phyloP scores from a whole-genome alignment of 2,329 filamentous ascomycete species.

The Aspergillus fumigatus region DNA sequence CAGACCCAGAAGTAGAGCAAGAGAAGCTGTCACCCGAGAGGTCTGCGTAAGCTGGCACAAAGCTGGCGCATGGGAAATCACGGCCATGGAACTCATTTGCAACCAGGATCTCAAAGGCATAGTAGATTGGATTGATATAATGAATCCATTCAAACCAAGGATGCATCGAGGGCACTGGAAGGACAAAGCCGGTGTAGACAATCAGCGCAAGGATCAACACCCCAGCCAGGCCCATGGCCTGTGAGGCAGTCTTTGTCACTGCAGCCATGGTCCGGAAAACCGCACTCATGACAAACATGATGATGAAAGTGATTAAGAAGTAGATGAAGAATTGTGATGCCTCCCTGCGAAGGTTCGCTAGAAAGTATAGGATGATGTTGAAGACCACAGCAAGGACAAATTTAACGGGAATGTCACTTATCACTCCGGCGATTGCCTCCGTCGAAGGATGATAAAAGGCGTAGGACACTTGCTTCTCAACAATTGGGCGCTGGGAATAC shows the following conservation, averaged over 20 bases:
- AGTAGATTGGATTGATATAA: constrained; percentile 73
- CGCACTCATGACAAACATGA: constrained; percentile 75
- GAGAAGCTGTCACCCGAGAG: constrained; percentile 40
- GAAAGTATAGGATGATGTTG: constrained; percentile 78
- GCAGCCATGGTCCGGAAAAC: constrained; percentile 78
- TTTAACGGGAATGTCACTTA: constrained; percentile 63
- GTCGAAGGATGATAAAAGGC: constrained; percentile 27
- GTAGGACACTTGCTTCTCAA: constrained; percentile 28
- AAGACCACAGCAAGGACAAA: constrained; percentile 66
- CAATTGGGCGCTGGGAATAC: constrained; percentile 19
- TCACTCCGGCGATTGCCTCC: constrained; percentile 10
- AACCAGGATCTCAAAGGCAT: constrained; percentile 76
- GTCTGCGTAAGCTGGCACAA: constrained; percentile 44
- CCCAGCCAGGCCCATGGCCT: constrained; percentile 52
- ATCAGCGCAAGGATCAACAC: constrained; percentile 40
- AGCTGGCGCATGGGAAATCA: constrained; percentile 50
- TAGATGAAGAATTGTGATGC: constrained; percentile 81
- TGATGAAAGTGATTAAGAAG: constrained; percentile 68
- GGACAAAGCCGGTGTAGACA: constrained; percentile 47
- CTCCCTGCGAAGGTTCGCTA: constrained; percentile 71
- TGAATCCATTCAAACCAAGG: constrained; percentile 78
- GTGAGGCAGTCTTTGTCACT: constrained; percentile 61
- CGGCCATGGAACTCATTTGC: constrained; percentile 73
- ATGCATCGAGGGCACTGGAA: constrained; percentile 57
- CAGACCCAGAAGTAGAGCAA: constrained; percentile 56